phyloP scores from a whole-genome alignment of 2,329 filamentous ascomycete species.

The Fusarium mangiferae region DNA sequence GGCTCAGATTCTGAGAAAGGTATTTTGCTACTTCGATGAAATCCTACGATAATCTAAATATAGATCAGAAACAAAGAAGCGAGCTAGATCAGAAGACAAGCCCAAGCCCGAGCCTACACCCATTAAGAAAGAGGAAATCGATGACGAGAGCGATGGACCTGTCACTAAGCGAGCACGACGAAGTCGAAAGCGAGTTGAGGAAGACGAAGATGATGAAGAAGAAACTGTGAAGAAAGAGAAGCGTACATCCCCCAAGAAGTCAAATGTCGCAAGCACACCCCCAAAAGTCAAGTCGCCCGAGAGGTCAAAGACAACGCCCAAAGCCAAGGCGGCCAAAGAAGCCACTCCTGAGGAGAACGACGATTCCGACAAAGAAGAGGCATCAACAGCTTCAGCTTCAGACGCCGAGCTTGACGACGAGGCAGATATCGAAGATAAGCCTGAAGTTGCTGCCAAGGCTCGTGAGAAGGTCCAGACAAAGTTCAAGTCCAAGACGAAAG shows the following conservation, averaged over 20 bases:
- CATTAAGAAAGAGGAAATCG: constrained; percentile 52
- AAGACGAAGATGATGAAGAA: constrained; percentile 57
- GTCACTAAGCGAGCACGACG: constrained; percentile 67
- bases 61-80: constrained; percentile 59
- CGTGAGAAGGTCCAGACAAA: constrained; percentile 84
- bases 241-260: constrained; percentile 24
- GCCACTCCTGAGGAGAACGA: constrained; percentile 18
- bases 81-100: constrained; percentile 47
- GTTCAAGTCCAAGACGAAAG: constrained; percentile 73
- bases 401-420: constrained; percentile 58
- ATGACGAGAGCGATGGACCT: constrained; percentile 68
- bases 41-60: not conserved
- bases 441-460: constrained; percentile 77
- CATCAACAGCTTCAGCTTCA: constrained; percentile 45
- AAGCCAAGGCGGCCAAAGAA: constrained; percentile 22
- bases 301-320: constrained; percentile 24
- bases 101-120: constrained; percentile 29
- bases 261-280: constrained; percentile 34
- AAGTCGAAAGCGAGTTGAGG: constrained; percentile 59
- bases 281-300: constrained; percentile 41
- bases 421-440: constrained; percentile 67
- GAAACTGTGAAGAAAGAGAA: constrained; percentile 43
- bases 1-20: constrained; percentile 54
- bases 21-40: constrained; percentile 17
- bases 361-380: constrained; percentile 46